phyloP scores from a whole-genome alignment of 1,284 basidiomycete genomes.

The Dichomitus squalens region DNA sequence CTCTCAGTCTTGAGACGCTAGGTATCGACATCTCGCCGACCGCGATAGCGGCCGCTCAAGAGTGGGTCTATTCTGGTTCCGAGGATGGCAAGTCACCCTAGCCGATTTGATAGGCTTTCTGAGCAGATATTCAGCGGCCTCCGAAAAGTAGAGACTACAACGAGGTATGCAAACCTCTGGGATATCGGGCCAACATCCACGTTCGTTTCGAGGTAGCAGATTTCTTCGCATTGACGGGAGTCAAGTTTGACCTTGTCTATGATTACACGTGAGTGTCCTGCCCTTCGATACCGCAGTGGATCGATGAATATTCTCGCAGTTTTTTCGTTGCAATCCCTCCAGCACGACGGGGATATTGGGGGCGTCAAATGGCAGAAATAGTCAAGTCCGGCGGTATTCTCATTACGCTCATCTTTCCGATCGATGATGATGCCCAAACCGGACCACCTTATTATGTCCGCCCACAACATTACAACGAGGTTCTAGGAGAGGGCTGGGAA shows the following conservation, averaged over 20 bases:
- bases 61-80: constrained; percentile 42
- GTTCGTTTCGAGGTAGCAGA: constrained; percentile 46
- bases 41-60: constrained; percentile 52
- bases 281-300: no score
- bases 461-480: constrained; percentile 57
- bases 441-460: constrained; percentile 69
- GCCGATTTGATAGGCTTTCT: neutral
- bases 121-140: neutral
- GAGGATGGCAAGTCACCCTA: no score
- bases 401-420: constrained; percentile 58
- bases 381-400: constrained; percentile 62
- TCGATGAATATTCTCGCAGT: constrained; percentile 36
- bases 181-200: constrained; percentile 22
- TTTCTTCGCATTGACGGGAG: constrained; percentile 47
- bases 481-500: constrained; percentile 53
- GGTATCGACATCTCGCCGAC: constrained; percentile 63
- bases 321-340: constrained; percentile 76
- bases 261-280: constrained; percentile 64
- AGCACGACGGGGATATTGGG: constrained; percentile 58
- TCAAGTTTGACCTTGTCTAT: constrained; percentile 56
- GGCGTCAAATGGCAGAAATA: constrained; percentile 53
- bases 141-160: no score
- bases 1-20: constrained; percentile 48
- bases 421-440: constrained; percentile 49
- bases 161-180: neutral